Base-by-base conservation (phyloP, 2,329 filamentous ascomycete species). In the Pyrenophora teres region DNA sequence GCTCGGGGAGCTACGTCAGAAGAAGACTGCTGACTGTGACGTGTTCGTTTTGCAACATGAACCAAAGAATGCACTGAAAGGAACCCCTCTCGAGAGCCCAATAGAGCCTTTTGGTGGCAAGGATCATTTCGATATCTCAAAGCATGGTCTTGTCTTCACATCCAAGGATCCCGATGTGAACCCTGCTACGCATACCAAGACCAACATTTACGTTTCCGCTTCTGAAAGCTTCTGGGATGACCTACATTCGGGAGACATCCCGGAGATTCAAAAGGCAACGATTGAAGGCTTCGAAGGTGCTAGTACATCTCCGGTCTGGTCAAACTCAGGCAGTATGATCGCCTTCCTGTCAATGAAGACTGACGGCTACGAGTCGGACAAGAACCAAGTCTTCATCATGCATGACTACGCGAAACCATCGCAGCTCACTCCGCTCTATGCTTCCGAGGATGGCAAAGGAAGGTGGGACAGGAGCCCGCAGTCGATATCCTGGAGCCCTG, bases 261-360 rank as follows among this genome's bases (percentile, higher is more conserved):
- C 60, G 3, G 35, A 61, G 30, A 84, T 80, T 3, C 80, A 78
- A 65, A 76, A 82, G 46, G 78, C 83, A 47, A 79, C 80, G 68
- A 87, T 83, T 18, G 82, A 79, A 50, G 76, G 66, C 70, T 89
- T 66, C 75, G 79, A 78, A 54, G 89, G 89, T 6, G 90, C 90
- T 61, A 84, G 81, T 19, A 79, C 79, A 15, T 77, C 76, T 2
- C 91, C 92, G 0, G 80, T 83, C 0, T 96, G 95, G 74, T 92
- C 90, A 3, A 84, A 85, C 3, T 81, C 88, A 64, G 89, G 90
- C 8, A 83, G 80, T 31, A 82, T 83, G 53, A 78, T 93, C 21
- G 90, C 85, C 1, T 96, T 95, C 70, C 80, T 90, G 25, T 85
- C 89, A 55, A 96, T 95, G 92, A 82, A 83, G 57, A 82, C 82